Evolutionary conservation across 257 asterid genomes (phyloP), one percentile per base, ranked within the genome.

Genomic region (Solanum clarkiae): DNA sequence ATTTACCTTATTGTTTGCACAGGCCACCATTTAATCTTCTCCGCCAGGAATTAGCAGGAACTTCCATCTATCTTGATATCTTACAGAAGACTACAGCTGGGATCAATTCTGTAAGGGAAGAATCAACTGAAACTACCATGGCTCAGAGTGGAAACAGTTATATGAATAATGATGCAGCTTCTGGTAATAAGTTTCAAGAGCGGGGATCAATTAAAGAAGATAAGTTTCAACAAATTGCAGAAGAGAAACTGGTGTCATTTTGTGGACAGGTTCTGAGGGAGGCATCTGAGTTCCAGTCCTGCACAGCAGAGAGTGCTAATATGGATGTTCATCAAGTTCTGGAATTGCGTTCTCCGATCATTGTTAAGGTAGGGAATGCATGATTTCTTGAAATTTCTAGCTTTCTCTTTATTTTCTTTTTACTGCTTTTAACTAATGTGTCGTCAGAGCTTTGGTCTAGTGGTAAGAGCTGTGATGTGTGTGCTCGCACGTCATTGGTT

Each of bases 1-100:
- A 75, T 63, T 29, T 81, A 12, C 72, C 72, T 87, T 88, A 79
- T 87, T 85, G 79, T 84, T 88, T 88, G 88, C 72, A 82, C 91
- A 97, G 99, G 92, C 98, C 95, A 81, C 97, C 98, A 6, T 89
- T 91, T 88, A 97, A 97, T 91, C 99, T 97, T 93, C 98, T 97
- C 72, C 99, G 99, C 79, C 99, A 97, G 89, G 99, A 97, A 89
- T 88, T 97, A 86, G 93, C 97, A 86, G 99, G 97, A 86, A 94
- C 99, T 7, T 91, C 94, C 91, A 92, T 97, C 90, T 97, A 97
- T 89, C 90, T 97, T 84, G 97, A 95, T 90, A 90, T 97, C 87
- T 94, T 97, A 86, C 98, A 97, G 84, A 95, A 95, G 93, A 83
- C 98, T 49, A 97, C 98, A 17, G 86, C 88, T 57, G 88, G 84